Evolutionary conservation across 2,329 filamentous ascomycete genomes (phyloP).

Genomic region (Diplodia sapinea): DNA sequence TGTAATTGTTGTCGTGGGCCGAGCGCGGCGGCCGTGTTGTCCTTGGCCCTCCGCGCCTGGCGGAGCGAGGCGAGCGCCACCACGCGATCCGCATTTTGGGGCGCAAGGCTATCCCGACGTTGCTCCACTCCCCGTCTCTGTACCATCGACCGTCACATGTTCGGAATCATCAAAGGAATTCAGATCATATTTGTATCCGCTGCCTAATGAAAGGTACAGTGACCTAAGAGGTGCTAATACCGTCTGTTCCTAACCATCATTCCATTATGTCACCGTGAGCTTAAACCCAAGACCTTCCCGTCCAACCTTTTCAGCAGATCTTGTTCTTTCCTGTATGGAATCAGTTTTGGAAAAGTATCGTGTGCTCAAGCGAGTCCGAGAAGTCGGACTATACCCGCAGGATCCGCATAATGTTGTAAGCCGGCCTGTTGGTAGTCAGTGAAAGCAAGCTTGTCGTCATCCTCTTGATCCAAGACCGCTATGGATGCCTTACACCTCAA

Average conservation of each 20-base stretch:
- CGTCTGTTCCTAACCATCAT: background rate
- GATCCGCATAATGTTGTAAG: background rate
- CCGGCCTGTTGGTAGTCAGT: background rate
- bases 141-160: background rate
- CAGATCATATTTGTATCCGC: background rate
- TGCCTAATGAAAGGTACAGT: background rate
- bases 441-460: background rate
- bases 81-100: constrained; percentile 29
- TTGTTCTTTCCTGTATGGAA: background rate
- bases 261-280: background rate
- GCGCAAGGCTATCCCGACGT: constrained; percentile 27
- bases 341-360: background rate
- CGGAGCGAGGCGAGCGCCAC: constrained; percentile 24
- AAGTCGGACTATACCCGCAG: background rate
- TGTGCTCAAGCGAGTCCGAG: background rate
- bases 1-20: constrained; percentile 13
- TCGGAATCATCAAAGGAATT: background rate
- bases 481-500: background rate
- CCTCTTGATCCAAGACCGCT: background rate
- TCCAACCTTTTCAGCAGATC: background rate
- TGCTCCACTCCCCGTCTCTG: background rate
- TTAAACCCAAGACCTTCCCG: background rate
- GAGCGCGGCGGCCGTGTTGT: constrained; percentile 12
- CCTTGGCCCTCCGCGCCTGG: constrained; percentile 16
- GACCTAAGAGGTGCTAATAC: background rate